Conservation (phyloP, 192 early-diverging fungal genomes). For the Entomortierella beljakovae region DNA sequence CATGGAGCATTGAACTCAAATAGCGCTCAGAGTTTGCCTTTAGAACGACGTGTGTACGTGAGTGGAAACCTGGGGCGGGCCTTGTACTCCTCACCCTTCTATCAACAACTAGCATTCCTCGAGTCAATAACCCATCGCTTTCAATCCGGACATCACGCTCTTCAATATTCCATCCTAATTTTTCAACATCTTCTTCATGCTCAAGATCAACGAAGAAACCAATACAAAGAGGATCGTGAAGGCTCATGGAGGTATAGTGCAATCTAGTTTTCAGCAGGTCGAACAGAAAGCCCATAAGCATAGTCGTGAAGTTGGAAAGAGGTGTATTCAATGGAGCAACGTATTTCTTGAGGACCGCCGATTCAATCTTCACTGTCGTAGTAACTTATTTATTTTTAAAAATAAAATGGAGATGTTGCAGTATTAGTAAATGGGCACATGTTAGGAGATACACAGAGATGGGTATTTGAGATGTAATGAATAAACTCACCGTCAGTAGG, state of each 20-base stretch:
- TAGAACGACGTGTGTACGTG: slow-evolving; percentile 22
- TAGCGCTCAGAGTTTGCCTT: slow-evolving; percentile 46
- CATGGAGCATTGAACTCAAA: slow-evolving; percentile 30
- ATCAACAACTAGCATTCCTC: slow-evolving; percentile 58
- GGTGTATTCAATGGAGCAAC: slow-evolving; percentile 32
- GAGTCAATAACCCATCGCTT: slow-evolving; percentile 52
- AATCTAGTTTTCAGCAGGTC: slow-evolving; percentile 14
- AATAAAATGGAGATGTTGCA: neutral
- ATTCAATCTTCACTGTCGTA: slow-evolving; percentile 22
- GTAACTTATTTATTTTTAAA: slow-evolving; percentile 17
- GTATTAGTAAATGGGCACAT: too few relatives aligned
- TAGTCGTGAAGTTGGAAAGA: slow-evolving; percentile 32
- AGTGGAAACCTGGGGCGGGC: slow-evolving; percentile 16
- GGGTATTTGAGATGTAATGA: too few relatives aligned
- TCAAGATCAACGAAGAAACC: slow-evolving; percentile 54
- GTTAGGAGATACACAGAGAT: too few relatives aligned
- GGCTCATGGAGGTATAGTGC: slow-evolving; percentile 21
- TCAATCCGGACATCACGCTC: slow-evolving; percentile 61
- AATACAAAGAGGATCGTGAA: slow-evolving; percentile 56
- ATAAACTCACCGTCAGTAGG: slow-evolving; percentile 59
- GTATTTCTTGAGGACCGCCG: slow-evolving; percentile 21
- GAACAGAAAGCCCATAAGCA: slow-evolving; percentile 25
- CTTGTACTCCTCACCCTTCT: slow-evolving; percentile 30
- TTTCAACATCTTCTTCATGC: slow-evolving; percentile 23
- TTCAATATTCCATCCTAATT: slow-evolving; percentile 49